A percentile compares a stretch with the other conserved stretches of the same genome.
These are phyloP conservation scores for Cyanidiococcus yangmingshanensis DNA, from an alignment of 23 red algal genomes.

Conservation along the genomic window DNA sequence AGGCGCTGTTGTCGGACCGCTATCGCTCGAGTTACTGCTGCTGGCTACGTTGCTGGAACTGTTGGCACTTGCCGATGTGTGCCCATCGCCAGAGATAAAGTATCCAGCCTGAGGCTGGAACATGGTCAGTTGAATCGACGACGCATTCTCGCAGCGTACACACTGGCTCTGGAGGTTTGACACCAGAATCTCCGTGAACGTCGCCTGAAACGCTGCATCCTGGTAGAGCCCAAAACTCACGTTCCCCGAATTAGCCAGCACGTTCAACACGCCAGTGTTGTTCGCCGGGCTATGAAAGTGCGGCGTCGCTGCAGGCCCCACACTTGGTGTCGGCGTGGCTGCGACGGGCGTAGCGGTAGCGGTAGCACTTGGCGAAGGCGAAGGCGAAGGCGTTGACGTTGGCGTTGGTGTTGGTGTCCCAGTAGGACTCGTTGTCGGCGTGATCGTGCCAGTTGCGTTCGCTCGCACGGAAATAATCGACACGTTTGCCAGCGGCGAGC, in stretches of 20 bases:
- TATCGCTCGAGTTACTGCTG: not conserved
- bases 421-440: not conserved
- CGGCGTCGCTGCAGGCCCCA: not conserved
- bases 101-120: not conserved
- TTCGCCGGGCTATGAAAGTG: not conserved
- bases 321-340: not conserved
- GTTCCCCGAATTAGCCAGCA: slow-evolving; percentile 1
- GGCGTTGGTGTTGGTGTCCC: not conserved
- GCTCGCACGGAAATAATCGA: not conserved
- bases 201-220: not conserved
- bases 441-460: not conserved
- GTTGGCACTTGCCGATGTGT: not conserved
- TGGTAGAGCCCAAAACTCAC: not conserved
- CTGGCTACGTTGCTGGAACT: not conserved
- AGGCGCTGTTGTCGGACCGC: not conserved
- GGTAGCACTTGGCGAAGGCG: not conserved
- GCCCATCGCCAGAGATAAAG: not conserved
- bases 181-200: not conserved
- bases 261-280: slow-evolving; percentile 1
- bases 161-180: slow-evolving; percentile 3
- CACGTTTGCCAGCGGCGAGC: not conserved
- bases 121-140: not conserved
- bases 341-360: not conserved
- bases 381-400: not conserved
- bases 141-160: not conserved